Conservation (phyloP, 768 basidiomycete genomes). For the Boletales sp. region DNA sequence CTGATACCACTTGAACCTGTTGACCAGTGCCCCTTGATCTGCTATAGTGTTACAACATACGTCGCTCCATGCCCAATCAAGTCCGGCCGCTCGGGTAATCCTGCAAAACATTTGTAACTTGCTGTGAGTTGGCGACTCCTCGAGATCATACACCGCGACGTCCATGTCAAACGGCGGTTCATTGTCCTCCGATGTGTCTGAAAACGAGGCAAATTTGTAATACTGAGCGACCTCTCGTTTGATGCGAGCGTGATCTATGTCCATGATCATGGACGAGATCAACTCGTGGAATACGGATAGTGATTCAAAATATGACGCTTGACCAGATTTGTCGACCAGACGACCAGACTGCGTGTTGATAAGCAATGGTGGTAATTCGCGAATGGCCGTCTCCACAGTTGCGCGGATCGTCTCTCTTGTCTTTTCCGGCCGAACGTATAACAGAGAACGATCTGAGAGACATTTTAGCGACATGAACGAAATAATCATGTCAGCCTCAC, state of each 20-base stretch:
- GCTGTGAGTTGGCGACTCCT: neutral
- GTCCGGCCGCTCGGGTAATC: neutral
- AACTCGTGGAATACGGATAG: neutral
- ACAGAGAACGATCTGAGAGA: no score
- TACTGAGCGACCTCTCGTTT: neutral
- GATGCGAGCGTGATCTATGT: neutral
- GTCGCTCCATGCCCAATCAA: constrained; percentile 10
- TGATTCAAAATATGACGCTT: neutral
- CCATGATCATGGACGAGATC: neutral
- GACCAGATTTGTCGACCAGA: neutral
- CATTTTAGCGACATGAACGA: no score
- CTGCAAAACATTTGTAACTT: constrained; percentile 6
- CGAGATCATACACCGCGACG: constrained; percentile 1
- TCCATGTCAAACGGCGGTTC: neutral
- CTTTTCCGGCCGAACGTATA: neutral
- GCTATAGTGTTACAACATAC: constrained; percentile 5
- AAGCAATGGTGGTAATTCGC: neutral
- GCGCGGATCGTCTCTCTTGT: neutral
- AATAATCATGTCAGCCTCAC: no score
- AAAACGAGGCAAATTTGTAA: constrained; percentile 3
- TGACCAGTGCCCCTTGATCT: neutral
- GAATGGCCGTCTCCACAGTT: neutral
- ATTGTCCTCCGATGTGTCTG: constrained; percentile 4
- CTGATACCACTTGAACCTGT: constrained; percentile 10
- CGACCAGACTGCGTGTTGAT: neutral